Base-by-base conservation (phyloP, 345 rosid genomes). In the Eucalyptus regnans region DNA sequence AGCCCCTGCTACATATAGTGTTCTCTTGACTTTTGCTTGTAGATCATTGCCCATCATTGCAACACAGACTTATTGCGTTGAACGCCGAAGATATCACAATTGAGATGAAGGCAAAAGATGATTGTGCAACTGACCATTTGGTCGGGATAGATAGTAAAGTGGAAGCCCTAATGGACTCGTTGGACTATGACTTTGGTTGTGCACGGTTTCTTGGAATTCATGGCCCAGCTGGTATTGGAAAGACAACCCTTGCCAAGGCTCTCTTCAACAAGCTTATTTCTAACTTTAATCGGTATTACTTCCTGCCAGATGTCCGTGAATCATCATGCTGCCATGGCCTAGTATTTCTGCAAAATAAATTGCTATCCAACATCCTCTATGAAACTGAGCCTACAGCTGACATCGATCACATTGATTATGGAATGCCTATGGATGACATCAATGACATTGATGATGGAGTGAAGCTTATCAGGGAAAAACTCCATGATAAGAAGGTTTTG, bases 381-480 rank as follows among this genome's bases (percentile, higher is more conserved):
- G 7, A 60, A 27, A 60, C n/a, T 60, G 0, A 60, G n/a, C 16
- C n/a, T 23, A 58, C 0, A 1, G 7, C 1, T 9, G 13, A 9
- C 1, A 9, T 58, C 1, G 9, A 9, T 58, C 0, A 58, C 29
- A 25, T 25, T 58, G 12, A 25, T 58, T 0, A 58, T 9, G 29
- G 12, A 58, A 58, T 5, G 29, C 64, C 29, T 27, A 27, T 11
- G n/a, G 31, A 2, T 5, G 7, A 11, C n/a, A 11, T 60, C 66
- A 49, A 49, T 49, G 50, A 49, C 50, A 49, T 49, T 49, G 50
- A 49, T 1, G 50, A 49, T 49, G 50, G 50, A 49, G 2, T 49
- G 13, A 12, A 1, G 50, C 2, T 49, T 1, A 49, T 49, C 2
- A 49, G 14, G 50, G 2, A 4, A 49, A 49, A 49, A 49, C 50